phyloP scores from a whole-genome alignment of 164 flowering plant species.

The Macadamia integrifolia region DNA sequence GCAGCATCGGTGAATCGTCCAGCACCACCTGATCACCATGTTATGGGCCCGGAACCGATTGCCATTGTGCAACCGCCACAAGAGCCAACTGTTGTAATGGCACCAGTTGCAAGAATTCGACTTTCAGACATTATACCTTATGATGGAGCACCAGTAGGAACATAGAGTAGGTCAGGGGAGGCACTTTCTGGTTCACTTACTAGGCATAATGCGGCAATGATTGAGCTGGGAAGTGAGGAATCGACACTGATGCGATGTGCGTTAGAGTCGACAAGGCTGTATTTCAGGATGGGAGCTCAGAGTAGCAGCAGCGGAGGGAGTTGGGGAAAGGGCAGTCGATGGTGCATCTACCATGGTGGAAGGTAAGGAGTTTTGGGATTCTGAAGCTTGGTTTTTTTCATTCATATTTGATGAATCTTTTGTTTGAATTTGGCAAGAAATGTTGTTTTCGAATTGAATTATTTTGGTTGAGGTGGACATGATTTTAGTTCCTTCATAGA shows the following conservation, averaged over 20 bases:
- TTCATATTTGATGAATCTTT: too few relatives aligned
- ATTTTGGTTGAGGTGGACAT: too few relatives aligned
- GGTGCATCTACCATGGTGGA: constrained; percentile 81
- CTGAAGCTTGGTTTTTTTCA: too few relatives aligned
- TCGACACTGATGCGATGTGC: too few relatives aligned
- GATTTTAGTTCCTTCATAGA: too few relatives aligned
- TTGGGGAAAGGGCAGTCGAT: constrained; percentile 44
- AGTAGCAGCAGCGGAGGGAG: constrained; percentile 14
- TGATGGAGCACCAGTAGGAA: constrained; percentile 60
- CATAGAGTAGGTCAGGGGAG: constrained; percentile 63
- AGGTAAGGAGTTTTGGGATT: constrained; percentile 35
- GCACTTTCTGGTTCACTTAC: constrained; percentile 65
- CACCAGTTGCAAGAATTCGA: constrained; percentile 37
- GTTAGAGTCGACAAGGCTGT: too few relatives aligned
- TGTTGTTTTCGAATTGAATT: too few relatives aligned
- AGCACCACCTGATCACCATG: too few relatives aligned
- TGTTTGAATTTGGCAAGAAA: too few relatives aligned
- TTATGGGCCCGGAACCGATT: constrained; percentile 16
- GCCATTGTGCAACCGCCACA: constrained; percentile 22
- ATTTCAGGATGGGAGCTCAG: too few relatives aligned
- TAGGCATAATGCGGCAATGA: constrained; percentile 73
- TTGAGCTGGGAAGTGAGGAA: constrained; percentile 27
- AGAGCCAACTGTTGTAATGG: constrained; percentile 13
- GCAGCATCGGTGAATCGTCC: constrained; percentile 7
- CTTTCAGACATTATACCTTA: constrained; percentile 60